These are phyloP conservation scores for Naumovozyma castellii DNA, from an alignment of 805 yeast species.

Conservation along the genomic window DNA sequence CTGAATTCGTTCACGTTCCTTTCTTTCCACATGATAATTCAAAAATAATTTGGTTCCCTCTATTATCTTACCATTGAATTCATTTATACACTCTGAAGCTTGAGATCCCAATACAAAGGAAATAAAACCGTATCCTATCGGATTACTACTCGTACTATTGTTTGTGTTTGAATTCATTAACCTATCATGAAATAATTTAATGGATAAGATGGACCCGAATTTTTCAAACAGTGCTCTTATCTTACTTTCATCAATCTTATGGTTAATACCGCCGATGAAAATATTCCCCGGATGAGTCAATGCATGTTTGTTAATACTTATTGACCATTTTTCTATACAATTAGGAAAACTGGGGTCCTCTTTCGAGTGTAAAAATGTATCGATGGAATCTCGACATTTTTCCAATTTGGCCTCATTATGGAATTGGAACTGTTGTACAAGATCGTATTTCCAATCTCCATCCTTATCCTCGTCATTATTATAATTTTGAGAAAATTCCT, in stretches of 20 bases:
- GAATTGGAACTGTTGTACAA: constrained; percentile 22
- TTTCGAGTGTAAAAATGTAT: neutral
- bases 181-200: constrained; percentile 39
- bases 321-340: constrained; percentile 18
- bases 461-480: constrained; percentile 3
- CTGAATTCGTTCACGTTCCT: constrained; percentile 41
- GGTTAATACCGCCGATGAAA: constrained; percentile 43
- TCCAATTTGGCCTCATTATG: constrained; percentile 3
- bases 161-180: constrained; percentile 28
- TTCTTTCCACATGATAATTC: constrained; percentile 56
- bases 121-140: constrained; percentile 54
- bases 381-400: neutral
- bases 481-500: constrained; percentile 13
- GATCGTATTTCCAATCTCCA: constrained; percentile 16
- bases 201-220: constrained; percentile 36
- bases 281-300: constrained; percentile 49
- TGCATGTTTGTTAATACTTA: constrained; percentile 23
- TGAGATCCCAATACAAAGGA: constrained; percentile 47
- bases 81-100: constrained; percentile 54
- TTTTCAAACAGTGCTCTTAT: constrained; percentile 31
- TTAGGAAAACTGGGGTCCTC: neutral
- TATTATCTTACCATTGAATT: constrained; percentile 37
- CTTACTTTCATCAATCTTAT: constrained; percentile 32
- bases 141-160: constrained; percentile 26
- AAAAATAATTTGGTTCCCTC: constrained; percentile 35